phyloP scores from a whole-genome alignment of 352 stramenopile species.

The Blastocystis sp. region DNA sequence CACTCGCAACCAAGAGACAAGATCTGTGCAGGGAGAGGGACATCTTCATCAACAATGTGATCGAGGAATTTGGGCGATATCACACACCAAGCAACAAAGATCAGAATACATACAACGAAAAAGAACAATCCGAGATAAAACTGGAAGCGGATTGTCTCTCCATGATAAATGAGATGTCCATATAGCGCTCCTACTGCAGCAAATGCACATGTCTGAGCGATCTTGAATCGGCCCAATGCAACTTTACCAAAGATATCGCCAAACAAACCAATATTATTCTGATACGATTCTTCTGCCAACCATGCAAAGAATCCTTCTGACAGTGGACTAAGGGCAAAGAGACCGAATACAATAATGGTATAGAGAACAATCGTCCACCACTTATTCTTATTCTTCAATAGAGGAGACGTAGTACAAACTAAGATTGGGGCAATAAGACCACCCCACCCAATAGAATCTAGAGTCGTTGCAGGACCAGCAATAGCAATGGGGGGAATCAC shows the following conservation, averaged over 20 bases:
- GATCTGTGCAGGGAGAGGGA: slow-evolving; percentile 52
- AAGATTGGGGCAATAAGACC: slow-evolving; percentile 38
- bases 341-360: not conserved
- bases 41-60: slow-evolving; percentile 28
- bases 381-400: not conserved
- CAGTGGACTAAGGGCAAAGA: slow-evolving; percentile 46
- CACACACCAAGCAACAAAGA: slow-evolving; percentile 40
- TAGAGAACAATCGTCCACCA: not conserved
- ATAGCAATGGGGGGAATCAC: not conserved
- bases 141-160: not conserved
- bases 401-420: not conserved
- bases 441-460: slow-evolving; percentile 56
- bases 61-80: slow-evolving; percentile 26
- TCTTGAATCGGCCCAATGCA: slow-evolving; percentile 42
- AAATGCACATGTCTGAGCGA: slow-evolving; percentile 40
- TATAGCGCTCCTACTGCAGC: not conserved
- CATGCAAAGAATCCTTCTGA: not conserved
- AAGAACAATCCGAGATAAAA: not conserved
- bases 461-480: slow-evolving; percentile 13
- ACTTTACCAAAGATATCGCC: slow-evolving; percentile 44
- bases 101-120: not conserved
- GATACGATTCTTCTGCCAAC: not conserved
- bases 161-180: not conserved
- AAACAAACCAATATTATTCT: slow-evolving; percentile 22
- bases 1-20: slow-evolving; percentile 38